Evolutionary conservation across 2,329 filamentous ascomycete genomes (phyloP).

Genomic region (Ophiostoma triangulosporum): DNA sequence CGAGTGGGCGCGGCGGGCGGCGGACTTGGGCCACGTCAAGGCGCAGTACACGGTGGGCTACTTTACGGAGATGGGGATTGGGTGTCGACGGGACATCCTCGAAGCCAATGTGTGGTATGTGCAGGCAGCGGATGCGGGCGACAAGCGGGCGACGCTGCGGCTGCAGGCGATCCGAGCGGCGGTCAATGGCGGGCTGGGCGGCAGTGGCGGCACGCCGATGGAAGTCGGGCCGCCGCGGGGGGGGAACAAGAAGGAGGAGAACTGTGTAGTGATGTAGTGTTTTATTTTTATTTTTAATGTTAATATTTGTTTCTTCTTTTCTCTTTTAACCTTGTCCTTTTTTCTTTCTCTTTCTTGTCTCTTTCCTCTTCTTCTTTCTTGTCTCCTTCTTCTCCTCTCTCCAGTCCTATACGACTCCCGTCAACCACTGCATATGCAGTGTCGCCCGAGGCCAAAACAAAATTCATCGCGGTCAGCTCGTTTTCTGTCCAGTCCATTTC

Average conservation of each 20-base stretch:
- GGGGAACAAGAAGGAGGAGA: slow-evolving; percentile 37
- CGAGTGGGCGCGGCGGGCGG: slow-evolving; percentile 83
- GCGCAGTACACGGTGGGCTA: slow-evolving; percentile 95
- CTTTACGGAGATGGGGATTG: slow-evolving; percentile 97
- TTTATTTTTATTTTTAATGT: neutral
- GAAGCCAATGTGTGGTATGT: slow-evolving; percentile 99
- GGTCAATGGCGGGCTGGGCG: slow-evolving; percentile 38
- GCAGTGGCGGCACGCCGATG: slow-evolving; percentile 33
- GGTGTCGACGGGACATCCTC: slow-evolving; percentile 82
- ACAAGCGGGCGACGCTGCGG: slow-evolving; percentile 77
- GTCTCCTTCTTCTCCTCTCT: neutral
- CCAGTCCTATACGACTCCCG: neutral
- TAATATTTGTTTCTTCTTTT: neutral
- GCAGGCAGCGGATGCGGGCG: slow-evolving; percentile 80
- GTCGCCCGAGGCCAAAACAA: neutral
- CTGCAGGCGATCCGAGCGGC: slow-evolving; percentile 78
- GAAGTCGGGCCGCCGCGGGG: slow-evolving; percentile 37
- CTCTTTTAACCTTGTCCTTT: neutral
- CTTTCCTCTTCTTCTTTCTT: neutral
- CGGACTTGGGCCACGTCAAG: slow-evolving; percentile 55
- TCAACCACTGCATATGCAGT: neutral
- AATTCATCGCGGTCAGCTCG: neutral
- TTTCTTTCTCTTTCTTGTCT: neutral
- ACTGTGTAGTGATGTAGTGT: slow-evolving; percentile 42
- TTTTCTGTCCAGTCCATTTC: neutral